Evolutionary conservation across 148 eudicot genomes (phyloP), one percentile per base, ranked within the genome.

Genomic region (Persicaria maculosa): DNA sequence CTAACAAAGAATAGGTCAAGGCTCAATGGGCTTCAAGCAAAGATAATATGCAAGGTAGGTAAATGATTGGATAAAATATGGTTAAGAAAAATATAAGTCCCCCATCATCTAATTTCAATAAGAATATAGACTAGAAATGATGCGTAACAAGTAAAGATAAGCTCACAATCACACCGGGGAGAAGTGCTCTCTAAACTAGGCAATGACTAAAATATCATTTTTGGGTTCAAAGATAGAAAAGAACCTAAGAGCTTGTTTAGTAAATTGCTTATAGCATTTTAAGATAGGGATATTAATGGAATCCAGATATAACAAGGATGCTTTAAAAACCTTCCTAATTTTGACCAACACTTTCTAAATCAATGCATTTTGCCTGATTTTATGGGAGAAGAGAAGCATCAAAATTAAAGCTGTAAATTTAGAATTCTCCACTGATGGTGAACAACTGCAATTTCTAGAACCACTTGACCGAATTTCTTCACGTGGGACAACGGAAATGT

Each of bases 401-500:
- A 61, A 80, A 79, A n/a, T n/a, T n/a, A n/a, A n/a, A 85, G 83
- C 82, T 58, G 88, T 77, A 82, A 84, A 80, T 65, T 88, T 90
- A 69, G 92, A 87, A 78, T 85, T 84, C 73, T 80, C 94, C 78
- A 82, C 88, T 65, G 77, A 81, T 72, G 88, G 83, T 77, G 79
- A 74, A 68, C 75, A 72, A 77, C 77, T 78, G 0, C 73, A 83
- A 45, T 11, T 46, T 25, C 17, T 50, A 6, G 78, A 44, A 71
- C 36, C 75, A 65, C 22, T 74, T 54, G 83, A 76, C 73, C 83
- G 79, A 68, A 50, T 77, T 79, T 83, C 85, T 75, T 69, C 57
- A 68, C 59, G 86, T 68, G 57, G 73, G 71, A 73, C 74, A 43
- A 48, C 79, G 19, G 74, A 77, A 71, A 52, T 78, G 47, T 74